Evolutionary conservation across 768 basidiomycete genomes (phyloP).

Genomic region (Suillus americanus): DNA sequence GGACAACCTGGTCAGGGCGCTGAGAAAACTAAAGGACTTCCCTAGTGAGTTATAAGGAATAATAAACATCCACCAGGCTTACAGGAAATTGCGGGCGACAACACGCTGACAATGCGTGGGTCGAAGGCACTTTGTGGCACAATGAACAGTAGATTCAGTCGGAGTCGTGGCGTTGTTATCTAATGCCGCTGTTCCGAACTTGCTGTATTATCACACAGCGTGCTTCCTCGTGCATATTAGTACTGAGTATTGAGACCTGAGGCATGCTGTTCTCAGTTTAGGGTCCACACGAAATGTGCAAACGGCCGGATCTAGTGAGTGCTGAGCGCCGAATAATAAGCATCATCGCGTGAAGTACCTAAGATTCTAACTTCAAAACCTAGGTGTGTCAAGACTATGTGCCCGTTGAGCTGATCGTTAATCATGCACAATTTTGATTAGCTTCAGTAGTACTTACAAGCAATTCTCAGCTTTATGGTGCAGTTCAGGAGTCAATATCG

Average conservation of each 20-base stretch:
- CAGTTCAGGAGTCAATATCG: background rate
- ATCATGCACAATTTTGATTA: background rate
- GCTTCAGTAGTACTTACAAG: background rate
- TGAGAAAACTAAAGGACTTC: background rate
- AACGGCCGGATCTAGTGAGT: background rate
- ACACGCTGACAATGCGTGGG: background rate
- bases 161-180: background rate
- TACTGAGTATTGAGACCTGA: background rate
- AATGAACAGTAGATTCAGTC: background rate
- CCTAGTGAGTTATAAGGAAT: background rate
- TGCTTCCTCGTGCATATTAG: background rate
- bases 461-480: background rate
- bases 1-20: background rate
- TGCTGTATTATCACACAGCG: background rate
- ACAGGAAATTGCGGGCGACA: background rate
- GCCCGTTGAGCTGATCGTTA: background rate
- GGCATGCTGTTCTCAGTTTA: too few species aligned
- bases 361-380: background rate
- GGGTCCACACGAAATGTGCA: background rate
- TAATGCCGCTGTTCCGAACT: background rate
- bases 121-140: background rate
- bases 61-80: background rate
- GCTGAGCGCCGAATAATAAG: too few species aligned
- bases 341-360: background rate
- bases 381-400: background rate